Evolutionary conservation across 23 red algal species (phyloP).

Genomic region (Porphyridium purpureum): DNA sequence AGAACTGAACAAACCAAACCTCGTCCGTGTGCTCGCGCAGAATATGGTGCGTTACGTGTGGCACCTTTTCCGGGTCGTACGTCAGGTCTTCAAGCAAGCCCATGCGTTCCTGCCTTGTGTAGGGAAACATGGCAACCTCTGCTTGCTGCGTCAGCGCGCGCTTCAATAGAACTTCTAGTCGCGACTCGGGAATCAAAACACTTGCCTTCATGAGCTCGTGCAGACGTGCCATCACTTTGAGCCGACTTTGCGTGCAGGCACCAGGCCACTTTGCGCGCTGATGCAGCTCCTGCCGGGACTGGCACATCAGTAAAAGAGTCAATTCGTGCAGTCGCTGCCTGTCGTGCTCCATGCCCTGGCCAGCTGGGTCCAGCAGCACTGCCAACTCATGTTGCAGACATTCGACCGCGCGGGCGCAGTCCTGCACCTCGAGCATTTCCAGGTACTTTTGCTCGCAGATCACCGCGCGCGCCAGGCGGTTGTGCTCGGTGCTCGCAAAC

Average conservation of each 20-base stretch:
- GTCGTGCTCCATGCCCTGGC: constrained; percentile 21
- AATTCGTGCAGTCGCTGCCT: constrained; percentile 50
- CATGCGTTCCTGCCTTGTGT: constrained; percentile 27
- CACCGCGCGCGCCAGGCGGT: constrained; percentile 34
- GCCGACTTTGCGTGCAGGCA: constrained; percentile 12
- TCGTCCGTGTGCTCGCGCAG: constrained; percentile 58
- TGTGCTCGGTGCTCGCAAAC: constrained; percentile 32
- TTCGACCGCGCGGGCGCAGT: neutral
- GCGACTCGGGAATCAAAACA: constrained; percentile 35
- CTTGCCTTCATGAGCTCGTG: constrained; percentile 41
- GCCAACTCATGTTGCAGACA: constrained; percentile 17
- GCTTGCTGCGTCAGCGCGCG: constrained; percentile 62
- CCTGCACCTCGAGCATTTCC: constrained; percentile 52
- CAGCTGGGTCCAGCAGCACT: constrained; percentile 33
- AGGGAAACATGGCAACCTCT: constrained; percentile 55
- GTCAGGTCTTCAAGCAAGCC: constrained; percentile 81
- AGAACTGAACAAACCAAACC: constrained; percentile 98
- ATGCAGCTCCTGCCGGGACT: constrained; percentile 40
- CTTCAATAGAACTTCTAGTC: constrained; percentile 51
- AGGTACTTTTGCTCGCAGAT: constrained; percentile 41
- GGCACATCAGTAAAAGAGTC: constrained; percentile 49
- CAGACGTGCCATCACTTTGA: constrained; percentile 30
- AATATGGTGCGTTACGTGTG: constrained; percentile 23
- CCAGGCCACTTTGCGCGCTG: constrained; percentile 50
- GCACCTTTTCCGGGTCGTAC: constrained; percentile 45